Conservation (phyloP, 2,329 filamentous ascomycete species). For the Paradendryphiella salina region DNA sequence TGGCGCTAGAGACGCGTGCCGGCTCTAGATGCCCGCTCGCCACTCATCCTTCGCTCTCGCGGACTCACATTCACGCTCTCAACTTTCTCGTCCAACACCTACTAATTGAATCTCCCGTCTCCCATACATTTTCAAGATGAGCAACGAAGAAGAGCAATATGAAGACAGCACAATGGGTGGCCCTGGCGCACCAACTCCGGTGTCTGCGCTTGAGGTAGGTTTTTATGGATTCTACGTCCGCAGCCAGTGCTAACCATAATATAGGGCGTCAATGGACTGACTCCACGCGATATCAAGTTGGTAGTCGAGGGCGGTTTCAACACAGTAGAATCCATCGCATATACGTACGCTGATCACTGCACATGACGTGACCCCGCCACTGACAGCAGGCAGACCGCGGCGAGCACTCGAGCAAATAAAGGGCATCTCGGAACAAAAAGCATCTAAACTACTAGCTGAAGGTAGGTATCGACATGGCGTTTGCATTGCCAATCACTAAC, state of each 20-base stretch:
- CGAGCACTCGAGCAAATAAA: conserved; percentile 92
- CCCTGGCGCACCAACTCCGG: conserved; percentile 90
- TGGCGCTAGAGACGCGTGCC: conserved; percentile 23
- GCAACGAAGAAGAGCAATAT: conserved; percentile 62
- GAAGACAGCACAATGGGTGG: conserved; percentile 70
- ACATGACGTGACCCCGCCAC: conserved; percentile 8
- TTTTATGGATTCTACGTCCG: background rate
- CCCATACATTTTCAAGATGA: conserved; percentile 45
- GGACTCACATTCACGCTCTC: conserved; percentile 2
- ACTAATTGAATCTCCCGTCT: background rate
- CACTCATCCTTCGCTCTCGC: conserved; percentile 13
- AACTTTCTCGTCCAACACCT: background rate
- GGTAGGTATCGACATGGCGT: conserved; percentile 57
- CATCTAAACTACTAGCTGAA: conserved; percentile 85
- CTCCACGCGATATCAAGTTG: conserved; percentile 93
- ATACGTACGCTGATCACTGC: conserved; percentile 64
- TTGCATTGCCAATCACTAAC: conserved; percentile 3
- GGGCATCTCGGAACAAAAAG: conserved; percentile 96
- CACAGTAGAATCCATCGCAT: conserved; percentile 93
- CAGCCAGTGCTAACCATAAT: conserved; percentile 2
- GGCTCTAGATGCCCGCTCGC: conserved; percentile 13
- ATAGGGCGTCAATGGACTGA: conserved; percentile 83
- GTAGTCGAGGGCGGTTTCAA: conserved; percentile 91
- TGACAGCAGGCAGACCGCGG: conserved; percentile 57
- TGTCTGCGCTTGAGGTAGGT: conserved; percentile 80